These are phyloP conservation scores for Xenosphaeropsis pyriputrescens DNA, from an alignment of 2,329 filamentous ascomycete species.

Conservation along the genomic window DNA sequence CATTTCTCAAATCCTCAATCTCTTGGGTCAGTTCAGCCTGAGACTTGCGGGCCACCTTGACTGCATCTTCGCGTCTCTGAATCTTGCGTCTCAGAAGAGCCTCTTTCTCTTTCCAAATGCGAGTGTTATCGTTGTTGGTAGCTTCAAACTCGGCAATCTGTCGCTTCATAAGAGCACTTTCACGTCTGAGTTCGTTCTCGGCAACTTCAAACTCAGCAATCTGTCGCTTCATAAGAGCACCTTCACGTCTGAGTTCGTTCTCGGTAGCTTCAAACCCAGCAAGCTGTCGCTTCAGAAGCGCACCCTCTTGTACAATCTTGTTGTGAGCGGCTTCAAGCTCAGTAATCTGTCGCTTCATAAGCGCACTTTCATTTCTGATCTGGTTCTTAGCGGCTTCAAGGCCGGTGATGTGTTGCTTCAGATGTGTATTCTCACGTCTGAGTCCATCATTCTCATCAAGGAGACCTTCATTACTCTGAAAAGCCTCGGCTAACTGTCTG, in stretches of 20 bases:
- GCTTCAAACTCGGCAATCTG: too few species aligned
- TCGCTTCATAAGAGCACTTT: conserved; percentile 20
- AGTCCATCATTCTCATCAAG: conserved; percentile 24
- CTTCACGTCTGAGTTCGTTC: conserved; percentile 22
- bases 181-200: too few species aligned
- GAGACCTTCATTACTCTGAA: conserved; percentile 34
- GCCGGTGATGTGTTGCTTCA: conserved; percentile 9
- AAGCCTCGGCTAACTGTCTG: conserved; percentile 45
- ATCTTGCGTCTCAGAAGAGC: conserved; percentile 24
- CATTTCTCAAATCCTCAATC: conserved; percentile 1
- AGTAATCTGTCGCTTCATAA: conserved; percentile 8
- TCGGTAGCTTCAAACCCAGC: conserved; percentile 19
- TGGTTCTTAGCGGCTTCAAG: conserved; percentile 24
- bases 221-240: too few species aligned
- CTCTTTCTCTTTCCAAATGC: conserved; percentile 22
- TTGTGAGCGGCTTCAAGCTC: conserved; percentile 22
- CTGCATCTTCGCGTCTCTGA: conserved; percentile 2
- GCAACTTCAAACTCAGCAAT: too few species aligned
- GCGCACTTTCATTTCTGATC: conserved; percentile 14
- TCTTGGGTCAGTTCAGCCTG: conserved; percentile 4
- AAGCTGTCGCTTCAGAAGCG: conserved; percentile 10
- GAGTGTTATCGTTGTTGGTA: too few species aligned
- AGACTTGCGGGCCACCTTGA: too few species aligned
- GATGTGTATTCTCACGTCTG: conserved; percentile 14
- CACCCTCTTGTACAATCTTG: too few species aligned